Evolutionary conservation across 495 filamentous ascomycete species (phyloP), one percentile per base, ranked within the genome.

Genomic region (Niebla homalea): DNA sequence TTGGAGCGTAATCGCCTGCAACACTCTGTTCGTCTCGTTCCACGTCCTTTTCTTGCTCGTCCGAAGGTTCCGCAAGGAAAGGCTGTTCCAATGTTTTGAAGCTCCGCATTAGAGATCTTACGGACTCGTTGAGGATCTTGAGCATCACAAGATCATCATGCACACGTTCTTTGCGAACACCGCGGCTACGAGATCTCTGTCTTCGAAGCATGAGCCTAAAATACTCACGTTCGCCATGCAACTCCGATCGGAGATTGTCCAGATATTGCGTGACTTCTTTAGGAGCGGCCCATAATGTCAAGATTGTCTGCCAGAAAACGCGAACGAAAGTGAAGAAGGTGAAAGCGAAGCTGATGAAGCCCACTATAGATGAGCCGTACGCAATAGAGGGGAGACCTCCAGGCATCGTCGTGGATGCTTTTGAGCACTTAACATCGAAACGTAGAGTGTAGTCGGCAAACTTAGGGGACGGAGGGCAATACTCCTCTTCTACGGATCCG

Each of bases 271-370:
- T 48, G 36, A 56, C 40, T 41, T 60, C 42, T 20, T 39, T 53
- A 15, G 58, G 58, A 5, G 58, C 58, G 12, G 40, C 18, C 51
- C 49, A 55, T 36, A 60, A 36, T 8, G 58, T 60, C n/a, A 50
- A 44, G 18, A 60, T 50, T 0, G 58, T 54, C 11, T 52, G 46
- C 55, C 58, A 60, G 38, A 60, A 58, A 11, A 60, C 55, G 19
- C 50, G 42, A 1, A 58, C 11, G 35, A 57, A 58, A 0, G 55
- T 58, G 20, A 58, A 53, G 35, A 60, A 55, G 1, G 58, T 60
- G 36, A 60, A 57, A n/a, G 55, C 46, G 16, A 60, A 60, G 10
- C 45, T 50, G 6, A 51, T 50, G 26, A 60, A 60, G n/a, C 58
- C 58, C 44, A 60, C 49, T 15, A 56, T 49, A 21, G 51, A 32